A percentile compares a stretch with the other conserved stretches of the same genome.
Evolutionary conservation across 805 yeast genomes (phyloP).

Genomic region (Starmerella bacillaris): DNA sequence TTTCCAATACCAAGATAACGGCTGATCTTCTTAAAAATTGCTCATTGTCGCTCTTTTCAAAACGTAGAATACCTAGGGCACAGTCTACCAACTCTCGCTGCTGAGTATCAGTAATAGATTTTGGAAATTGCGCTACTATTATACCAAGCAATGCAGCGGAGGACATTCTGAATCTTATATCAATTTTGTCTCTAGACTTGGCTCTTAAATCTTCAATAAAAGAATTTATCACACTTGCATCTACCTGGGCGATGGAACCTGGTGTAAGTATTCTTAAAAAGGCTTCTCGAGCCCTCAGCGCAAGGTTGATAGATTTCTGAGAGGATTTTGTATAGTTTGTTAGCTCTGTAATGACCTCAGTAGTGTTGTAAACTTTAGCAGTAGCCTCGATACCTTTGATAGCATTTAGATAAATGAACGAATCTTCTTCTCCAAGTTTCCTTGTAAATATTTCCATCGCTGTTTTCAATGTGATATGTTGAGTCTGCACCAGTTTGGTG

Average conservation of each 20-base stretch:
- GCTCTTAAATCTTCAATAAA: conserved; percentile 10
- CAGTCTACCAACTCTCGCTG: conserved; percentile 53
- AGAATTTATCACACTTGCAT: conserved; percentile 25
- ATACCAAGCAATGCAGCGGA: conserved; percentile 72
- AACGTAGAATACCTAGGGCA: conserved; percentile 51
- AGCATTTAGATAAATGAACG: conserved; percentile 69
- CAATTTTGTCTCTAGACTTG: conserved; percentile 20
- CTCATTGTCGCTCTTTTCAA: conserved; percentile 34
- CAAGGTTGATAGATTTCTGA: conserved; percentile 36
- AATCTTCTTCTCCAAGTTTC: conserved; percentile 61
- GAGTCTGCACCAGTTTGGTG: conserved; percentile 33
- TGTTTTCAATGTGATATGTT: conserved; percentile 31
- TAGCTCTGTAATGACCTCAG: conserved; percentile 4
- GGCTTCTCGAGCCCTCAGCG: conserved; percentile 73
- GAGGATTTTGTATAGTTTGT: conserved; percentile 4
- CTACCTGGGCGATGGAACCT: conserved; percentile 13
- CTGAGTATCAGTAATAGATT: conserved; percentile 29
- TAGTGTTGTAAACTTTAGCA: conserved; percentile 1
- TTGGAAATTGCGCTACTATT: conserved; percentile 41
- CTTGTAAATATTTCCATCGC: conserved; percentile 44
- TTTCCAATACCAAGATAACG: conserved; percentile 35
- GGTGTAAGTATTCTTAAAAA: conserved; percentile 36
- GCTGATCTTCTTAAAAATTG: conserved; percentile 55
- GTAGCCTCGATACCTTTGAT: conserved; percentile 53
- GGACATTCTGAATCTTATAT: conserved; percentile 59